These are phyloP conservation scores for Hanseniaspora mollemarum DNA, from an alignment of 805 yeast genomes.

Conservation along the genomic window DNA sequence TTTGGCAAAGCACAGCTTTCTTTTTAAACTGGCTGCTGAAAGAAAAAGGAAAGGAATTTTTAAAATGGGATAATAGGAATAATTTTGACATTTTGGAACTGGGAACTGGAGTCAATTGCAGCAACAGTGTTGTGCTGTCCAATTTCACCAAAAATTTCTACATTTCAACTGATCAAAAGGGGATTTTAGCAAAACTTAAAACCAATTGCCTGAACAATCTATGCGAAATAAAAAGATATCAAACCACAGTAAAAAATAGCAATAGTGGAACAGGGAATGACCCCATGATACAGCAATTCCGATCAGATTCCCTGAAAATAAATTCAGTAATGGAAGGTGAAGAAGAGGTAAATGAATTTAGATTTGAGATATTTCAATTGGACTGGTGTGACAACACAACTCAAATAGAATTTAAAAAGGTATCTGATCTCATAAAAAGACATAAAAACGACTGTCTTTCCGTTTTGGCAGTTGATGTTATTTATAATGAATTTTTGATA, in stretches of 20 bases:
- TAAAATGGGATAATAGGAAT: neutral
- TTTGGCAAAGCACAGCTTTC: conserved; percentile 30
- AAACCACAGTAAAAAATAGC: conserved; percentile 18
- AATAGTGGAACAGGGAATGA: no score
- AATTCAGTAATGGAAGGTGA: neutral
- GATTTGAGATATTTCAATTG: conserved; percentile 22
- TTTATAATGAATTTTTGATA: conserved; percentile 30
- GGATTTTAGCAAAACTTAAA: conserved; percentile 25
- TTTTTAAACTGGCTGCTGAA: conserved; percentile 29
- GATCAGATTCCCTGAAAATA: conserved; percentile 12
- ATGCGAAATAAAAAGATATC: conserved; percentile 22
- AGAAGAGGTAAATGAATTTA: conserved; percentile 5
- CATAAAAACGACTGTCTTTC: conserved; percentile 13
- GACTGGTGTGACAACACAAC: conserved; percentile 24
- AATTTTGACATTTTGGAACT: conserved; percentile 22
- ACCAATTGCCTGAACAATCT: conserved; percentile 24
- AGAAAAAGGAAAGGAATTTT: conserved; percentile 20
- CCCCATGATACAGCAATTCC: no score
- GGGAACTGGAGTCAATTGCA: conserved; percentile 29
- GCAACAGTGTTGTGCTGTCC: conserved; percentile 23
- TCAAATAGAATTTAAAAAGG: neutral
- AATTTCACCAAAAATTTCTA: conserved; percentile 25
- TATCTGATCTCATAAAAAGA: neutral
- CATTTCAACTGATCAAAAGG: conserved; percentile 29
- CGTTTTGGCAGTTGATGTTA: conserved; percentile 30